Base-by-base conservation (phyloP, 2,329 filamentous ascomycete genomes). In the Ophiostoma piceae region DNA sequence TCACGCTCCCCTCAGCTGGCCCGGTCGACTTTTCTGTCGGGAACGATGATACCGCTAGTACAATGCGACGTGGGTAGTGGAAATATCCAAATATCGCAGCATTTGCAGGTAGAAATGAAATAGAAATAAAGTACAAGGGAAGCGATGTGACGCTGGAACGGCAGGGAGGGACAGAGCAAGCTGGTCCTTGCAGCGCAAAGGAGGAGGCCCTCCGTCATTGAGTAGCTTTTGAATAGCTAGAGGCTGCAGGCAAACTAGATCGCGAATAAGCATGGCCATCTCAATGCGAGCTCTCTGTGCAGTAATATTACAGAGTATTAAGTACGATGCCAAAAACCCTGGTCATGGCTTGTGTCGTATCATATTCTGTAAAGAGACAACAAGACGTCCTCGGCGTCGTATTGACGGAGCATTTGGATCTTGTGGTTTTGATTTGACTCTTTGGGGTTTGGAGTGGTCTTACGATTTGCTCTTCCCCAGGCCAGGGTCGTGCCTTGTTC, bases 121-220 rank as follows among this genome's bases (percentile, higher is more conserved):
- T 57, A 57, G 51, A 29, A 57, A 57, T 57, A 14, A 14, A 57
- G 7, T 11, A 26, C 16, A 47, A n/a, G 16, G 19, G 43, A 19
- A n/a, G 43, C 51, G 51, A 57, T 57, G 51, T 57, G 51, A 57
- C 51, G 51, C 51, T 57, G 22, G 22, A 29, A 26, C 51, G 22
- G 9, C 22, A 57, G 51, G 22, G 51, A 57, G 51, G 51, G 22
- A 29, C n/a, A 22, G 22, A 57, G 22, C 7, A 3, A 57, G 51
- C 51, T 57, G 51, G 43, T 47, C 16, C 16, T 8, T 57, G 51
- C 43, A 47, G 16, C 43, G 16, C 19, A 57, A 57, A 57, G 51
- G 51, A 57, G 51, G 22, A 57, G 22, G 51, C 51, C 51, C 51
- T 57, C 51, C 51, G 51, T 57, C 51, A 57, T 57, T 57, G 51